These are phyloP conservation scores for Polytrichum commune DNA, from an alignment of 225 moss, liverwort and hornwort genomes.

Conservation along the genomic window DNA sequence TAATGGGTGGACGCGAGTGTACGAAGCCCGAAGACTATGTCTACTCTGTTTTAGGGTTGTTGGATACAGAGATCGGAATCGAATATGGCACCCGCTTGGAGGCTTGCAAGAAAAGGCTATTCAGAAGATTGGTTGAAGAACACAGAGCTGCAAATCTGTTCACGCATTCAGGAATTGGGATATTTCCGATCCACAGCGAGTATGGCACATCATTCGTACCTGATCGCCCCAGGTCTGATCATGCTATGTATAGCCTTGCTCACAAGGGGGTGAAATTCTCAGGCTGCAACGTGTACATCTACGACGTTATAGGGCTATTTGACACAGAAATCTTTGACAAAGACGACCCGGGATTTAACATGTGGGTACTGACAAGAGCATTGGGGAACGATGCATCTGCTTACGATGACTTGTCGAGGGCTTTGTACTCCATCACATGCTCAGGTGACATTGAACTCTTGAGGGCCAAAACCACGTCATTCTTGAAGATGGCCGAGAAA, in stretches of 20 bases:
- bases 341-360: neutral
- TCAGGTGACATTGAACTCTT: neutral
- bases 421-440: neutral
- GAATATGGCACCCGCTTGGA: neutral
- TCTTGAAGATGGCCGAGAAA: constrained; percentile 1
- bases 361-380: neutral
- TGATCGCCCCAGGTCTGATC: constrained; percentile 3
- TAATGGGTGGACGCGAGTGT: neutral
- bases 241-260: neutral
- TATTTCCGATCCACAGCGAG: neutral
- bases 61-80: neutral
- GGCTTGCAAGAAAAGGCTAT: neutral
- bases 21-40: constrained; percentile 3
- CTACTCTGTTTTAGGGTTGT: neutral
- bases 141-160: constrained; percentile 5
- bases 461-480: neutral
- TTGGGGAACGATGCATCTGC: neutral
- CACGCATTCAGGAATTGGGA: neutral
- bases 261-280: neutral
- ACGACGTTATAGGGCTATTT: neutral
- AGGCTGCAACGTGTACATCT: constrained; percentile 3
- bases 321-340: neutral
- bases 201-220: neutral
- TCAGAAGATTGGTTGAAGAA: neutral
- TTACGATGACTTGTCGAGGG: neutral